Evolutionary conservation across 139 green algal genomes (phyloP).

Genomic region (Raphidocelis subcapitata): DNA sequence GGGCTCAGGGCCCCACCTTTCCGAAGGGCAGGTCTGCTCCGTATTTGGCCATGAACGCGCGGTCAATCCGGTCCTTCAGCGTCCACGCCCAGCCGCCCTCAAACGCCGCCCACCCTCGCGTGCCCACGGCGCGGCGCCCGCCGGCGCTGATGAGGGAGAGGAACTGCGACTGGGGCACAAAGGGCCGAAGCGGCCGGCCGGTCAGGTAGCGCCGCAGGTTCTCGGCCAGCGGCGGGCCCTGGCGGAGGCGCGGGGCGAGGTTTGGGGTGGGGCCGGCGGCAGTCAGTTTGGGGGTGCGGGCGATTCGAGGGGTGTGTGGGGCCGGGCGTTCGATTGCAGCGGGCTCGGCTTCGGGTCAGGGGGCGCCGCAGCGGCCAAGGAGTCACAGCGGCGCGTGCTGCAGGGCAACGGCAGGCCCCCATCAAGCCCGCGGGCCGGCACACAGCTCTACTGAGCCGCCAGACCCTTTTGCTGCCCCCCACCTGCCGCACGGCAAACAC

Average conservation of each 20-base stretch:
- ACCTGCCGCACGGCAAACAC: conserved; percentile 94
- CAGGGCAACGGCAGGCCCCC: too few relatives aligned
- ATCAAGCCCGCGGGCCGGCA: too few relatives aligned
- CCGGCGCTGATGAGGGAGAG: conserved; percentile 82
- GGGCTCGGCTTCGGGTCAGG: too few relatives aligned
- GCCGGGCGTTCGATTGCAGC: too few relatives aligned
- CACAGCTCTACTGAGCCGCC: too few relatives aligned
- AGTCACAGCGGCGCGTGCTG: too few relatives aligned
- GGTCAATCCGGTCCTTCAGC: conserved; percentile 92
- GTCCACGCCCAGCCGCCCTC: conserved; percentile 80
- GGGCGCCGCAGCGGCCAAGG: too few relatives aligned
- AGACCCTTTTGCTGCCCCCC: too few relatives aligned
- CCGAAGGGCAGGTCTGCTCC: conserved; percentile 38
- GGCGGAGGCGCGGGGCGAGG: not conserved
- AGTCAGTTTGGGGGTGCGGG: too few relatives aligned
- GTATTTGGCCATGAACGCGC: conserved; percentile 86
- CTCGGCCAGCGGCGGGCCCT: conserved; percentile 76
- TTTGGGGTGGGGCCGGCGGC: too few relatives aligned
- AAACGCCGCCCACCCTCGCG: conserved; percentile 17
- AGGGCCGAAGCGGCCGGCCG: conserved; percentile 65
- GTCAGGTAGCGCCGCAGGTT: conserved; percentile 80
- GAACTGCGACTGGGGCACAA: conserved; percentile 76
- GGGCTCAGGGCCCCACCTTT: too few relatives aligned
- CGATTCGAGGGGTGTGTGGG: too few relatives aligned
- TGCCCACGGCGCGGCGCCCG: conserved; percentile 15